Evolutionary conservation across 305 asterid species (phyloP).

Genomic region (Fraxinus paxiana): DNA sequence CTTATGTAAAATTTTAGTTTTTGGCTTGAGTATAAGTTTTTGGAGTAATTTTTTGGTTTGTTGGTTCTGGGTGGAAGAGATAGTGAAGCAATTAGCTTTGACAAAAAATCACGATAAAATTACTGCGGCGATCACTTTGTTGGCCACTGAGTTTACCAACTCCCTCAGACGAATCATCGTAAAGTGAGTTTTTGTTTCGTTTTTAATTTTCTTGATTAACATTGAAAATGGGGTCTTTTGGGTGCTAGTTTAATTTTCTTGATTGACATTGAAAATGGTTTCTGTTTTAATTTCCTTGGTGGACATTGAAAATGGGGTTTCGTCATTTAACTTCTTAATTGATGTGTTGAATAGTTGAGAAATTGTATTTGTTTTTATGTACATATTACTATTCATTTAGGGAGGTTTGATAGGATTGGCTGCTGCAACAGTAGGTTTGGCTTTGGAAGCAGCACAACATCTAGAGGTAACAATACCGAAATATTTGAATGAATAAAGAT

Average conservation of each 20-base stretch:
- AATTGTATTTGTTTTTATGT: background rate
- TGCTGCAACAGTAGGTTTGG: slow-evolving; percentile 91
- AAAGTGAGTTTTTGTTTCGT: slow-evolving; percentile 45
- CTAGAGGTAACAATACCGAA: slow-evolving; percentile 68
- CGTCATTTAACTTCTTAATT: slow-evolving; percentile 7
- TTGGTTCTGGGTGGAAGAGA: slow-evolving; percentile 79
- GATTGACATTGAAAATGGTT: background rate
- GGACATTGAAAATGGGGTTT: slow-evolving; percentile 9
- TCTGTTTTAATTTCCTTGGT: background rate
- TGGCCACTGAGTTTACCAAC: slow-evolving; percentile 70
- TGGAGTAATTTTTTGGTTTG: slow-evolving; percentile 22
- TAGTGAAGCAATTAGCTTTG: slow-evolving; percentile 70
- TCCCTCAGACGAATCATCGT: slow-evolving; percentile 82
- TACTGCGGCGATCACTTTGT: slow-evolving; percentile 67
- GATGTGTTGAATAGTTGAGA: slow-evolving; percentile 1
- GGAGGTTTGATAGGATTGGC: slow-evolving; percentile 97
- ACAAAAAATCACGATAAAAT: slow-evolving; percentile 74
- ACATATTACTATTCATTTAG: slow-evolving; percentile 34
- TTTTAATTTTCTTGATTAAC: slow-evolving; percentile 1
- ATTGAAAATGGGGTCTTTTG: background rate
- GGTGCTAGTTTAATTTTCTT: background rate
- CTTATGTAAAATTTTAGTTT: background rate
- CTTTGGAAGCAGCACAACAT: slow-evolving; percentile 85
- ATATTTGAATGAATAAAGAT: background rate
- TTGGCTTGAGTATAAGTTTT: background rate